phyloP scores from a whole-genome alignment of 805 yeast species.

The Ogataea thermomethanolica region DNA sequence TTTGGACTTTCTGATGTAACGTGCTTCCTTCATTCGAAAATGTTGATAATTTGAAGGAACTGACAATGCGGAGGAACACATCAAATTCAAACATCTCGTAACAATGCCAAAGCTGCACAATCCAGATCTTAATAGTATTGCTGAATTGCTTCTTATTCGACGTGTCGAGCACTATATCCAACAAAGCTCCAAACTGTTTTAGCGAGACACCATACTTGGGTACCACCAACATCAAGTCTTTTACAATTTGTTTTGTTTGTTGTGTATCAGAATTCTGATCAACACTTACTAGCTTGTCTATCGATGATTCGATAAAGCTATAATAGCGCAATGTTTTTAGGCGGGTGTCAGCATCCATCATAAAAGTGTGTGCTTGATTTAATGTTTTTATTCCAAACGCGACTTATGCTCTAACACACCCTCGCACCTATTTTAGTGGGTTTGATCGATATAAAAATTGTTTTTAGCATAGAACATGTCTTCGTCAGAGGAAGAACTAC shows the following conservation, averaged over 20 bases:
- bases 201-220: constrained; percentile 25
- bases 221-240: constrained; percentile 21
- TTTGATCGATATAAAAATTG: constrained; percentile 3
- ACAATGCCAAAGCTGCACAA: constrained; percentile 17
- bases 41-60: constrained; percentile 21
- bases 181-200: constrained; percentile 16
- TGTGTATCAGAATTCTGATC: constrained; percentile 1
- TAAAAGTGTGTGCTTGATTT: neutral
- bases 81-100: constrained; percentile 25
- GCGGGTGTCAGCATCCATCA: neutral
- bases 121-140: constrained; percentile 13
- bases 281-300: neutral
- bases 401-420: constrained; percentile 3
- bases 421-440: constrained; percentile 1
- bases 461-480: constrained; percentile 11
- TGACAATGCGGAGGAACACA: constrained; percentile 20
- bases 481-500: constrained; percentile 21
- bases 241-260: constrained; percentile 10
- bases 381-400: constrained; percentile 10
- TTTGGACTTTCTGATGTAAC: constrained; percentile 20
- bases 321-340: constrained; percentile 11
- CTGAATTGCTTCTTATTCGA: constrained; percentile 14
- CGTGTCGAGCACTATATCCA: constrained; percentile 21
- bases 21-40: constrained; percentile 21
- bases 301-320: constrained; percentile 10